Percentiles rank a stretch among this genome's conserved stretches.
Conservation (phyloP, 768 basidiomycete species). For the Mycena maculata region DNA sequence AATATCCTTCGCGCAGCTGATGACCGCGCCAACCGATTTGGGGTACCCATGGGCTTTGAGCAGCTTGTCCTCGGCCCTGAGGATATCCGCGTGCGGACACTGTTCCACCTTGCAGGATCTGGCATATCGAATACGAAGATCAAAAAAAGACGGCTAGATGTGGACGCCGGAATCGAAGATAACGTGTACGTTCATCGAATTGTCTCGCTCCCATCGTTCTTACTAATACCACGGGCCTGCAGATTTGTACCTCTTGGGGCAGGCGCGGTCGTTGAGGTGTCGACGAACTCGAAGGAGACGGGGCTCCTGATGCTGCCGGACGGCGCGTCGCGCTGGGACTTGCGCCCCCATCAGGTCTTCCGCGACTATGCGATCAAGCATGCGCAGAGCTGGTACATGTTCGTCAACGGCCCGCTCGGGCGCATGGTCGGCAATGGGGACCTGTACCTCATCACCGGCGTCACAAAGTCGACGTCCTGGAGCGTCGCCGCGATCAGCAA, state of each 20-base stretch:
- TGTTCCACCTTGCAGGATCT: conserved; percentile 3
- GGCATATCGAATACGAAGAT: conserved; percentile 9
- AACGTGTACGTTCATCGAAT: conserved; percentile 5
- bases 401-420: conserved; percentile 14
- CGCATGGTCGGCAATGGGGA: conserved; percentile 18
- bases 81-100: not conserved
- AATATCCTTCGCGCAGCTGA: conserved; percentile 23
- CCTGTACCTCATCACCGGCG: conserved; percentile 26
- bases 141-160: conserved; percentile 12
- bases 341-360: not conserved
- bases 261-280: conserved; percentile 17
- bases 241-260: conserved; percentile 9
- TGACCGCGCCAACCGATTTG: conserved; percentile 24
- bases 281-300: conserved; percentile 12
- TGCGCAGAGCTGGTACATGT: conserved; percentile 28
- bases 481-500: conserved; percentile 17
- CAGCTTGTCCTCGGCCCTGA: not conserved
- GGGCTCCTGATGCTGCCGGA: conserved; percentile 28
- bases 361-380: conserved; percentile 25
- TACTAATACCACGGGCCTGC: not conserved
- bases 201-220: not conserved
- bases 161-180: not conserved
- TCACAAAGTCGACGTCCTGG: conserved; percentile 21
- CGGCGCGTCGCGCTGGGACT: conserved; percentile 23
- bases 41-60: conserved; percentile 23